These are phyloP conservation scores for Cadophora gregata DNA, from an alignment of 2,329 filamentous ascomycete species.

Conservation along the genomic window DNA sequence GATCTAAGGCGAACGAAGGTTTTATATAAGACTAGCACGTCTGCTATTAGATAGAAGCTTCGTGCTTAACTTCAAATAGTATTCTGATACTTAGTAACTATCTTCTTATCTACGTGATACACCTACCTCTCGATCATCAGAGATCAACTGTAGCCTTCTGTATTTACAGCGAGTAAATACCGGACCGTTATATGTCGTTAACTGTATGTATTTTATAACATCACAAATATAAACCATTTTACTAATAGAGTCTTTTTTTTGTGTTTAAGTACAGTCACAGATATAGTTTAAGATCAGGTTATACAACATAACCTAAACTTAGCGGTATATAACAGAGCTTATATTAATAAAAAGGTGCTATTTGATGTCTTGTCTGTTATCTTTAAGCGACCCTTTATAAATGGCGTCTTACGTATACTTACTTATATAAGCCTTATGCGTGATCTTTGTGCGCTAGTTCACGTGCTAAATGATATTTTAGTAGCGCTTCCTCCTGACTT, in stretches of 20 bases:
- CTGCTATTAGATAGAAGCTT: no score
- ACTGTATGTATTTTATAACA: conserved; percentile 28
- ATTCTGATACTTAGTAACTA: no score
- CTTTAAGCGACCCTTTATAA: conserved; percentile 26
- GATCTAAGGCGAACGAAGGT: no score
- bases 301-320: conserved; percentile 11
- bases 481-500: neutral
- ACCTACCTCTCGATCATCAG: no score
- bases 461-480: neutral
- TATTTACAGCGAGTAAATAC: no score
- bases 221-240: neutral
- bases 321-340: conserved; percentile 31
- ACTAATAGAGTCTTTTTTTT: neutral
- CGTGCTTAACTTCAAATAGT: no score
- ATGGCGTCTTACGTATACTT: conserved; percentile 21
- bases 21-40: no score
- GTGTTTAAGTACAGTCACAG: no score
- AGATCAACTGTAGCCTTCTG: no score
- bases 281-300: no score
- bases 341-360: conserved; percentile 33
- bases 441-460: neutral
- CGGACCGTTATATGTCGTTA: no score
- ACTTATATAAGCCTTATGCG: conserved; percentile 14
- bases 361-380: conserved; percentile 32
- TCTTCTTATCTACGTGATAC: no score